Evolutionary conservation across 2,329 filamentous ascomycete species (phyloP).

Genomic region (Hirsutella thompsonii): DNA sequence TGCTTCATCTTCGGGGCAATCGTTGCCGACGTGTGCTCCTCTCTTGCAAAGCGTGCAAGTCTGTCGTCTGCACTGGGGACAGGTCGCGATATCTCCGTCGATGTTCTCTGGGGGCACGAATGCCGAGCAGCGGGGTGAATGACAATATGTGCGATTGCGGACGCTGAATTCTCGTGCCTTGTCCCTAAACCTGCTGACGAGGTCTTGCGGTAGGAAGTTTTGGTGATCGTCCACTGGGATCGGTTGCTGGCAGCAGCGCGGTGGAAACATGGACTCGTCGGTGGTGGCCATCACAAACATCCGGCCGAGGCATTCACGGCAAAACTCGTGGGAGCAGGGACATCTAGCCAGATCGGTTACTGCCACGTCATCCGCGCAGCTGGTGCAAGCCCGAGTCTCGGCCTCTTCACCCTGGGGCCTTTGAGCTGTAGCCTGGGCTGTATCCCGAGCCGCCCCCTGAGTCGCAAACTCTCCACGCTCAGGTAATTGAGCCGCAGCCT

Average conservation of each 20-base stretch:
- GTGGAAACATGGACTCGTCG: constrained; percentile 41
- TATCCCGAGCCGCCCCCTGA: background rate
- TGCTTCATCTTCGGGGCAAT: constrained; percentile 30
- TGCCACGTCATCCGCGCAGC: background rate
- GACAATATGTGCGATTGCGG: too few relatives aligned
- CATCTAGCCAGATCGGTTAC: background rate
- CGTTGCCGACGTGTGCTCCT: constrained; percentile 9
- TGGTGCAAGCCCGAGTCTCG: background rate
- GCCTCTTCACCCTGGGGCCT: background rate
- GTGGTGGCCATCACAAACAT: constrained; percentile 29
- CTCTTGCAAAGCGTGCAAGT: too few relatives aligned
- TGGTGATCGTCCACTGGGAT: constrained; percentile 24
- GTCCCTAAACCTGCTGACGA: constrained; percentile 10
- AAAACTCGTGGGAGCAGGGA: constrained; percentile 32
- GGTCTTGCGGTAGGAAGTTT: constrained; percentile 19
- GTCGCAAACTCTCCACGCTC: background rate
- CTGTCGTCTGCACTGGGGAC: too few relatives aligned
- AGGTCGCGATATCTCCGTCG: background rate
- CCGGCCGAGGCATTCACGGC: constrained; percentile 28
- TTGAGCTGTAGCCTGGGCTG: background rate
- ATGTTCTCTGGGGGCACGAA: background rate
- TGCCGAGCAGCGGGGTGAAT: too few relatives aligned
- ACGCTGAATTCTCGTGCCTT: too few relatives aligned
- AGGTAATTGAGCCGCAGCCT: background rate
- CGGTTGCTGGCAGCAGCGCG: constrained; percentile 32